These are phyloP conservation scores for Phytophthora pseudosyringae DNA, from an alignment of 352 stramenopile genomes.

Conservation along the genomic window DNA sequence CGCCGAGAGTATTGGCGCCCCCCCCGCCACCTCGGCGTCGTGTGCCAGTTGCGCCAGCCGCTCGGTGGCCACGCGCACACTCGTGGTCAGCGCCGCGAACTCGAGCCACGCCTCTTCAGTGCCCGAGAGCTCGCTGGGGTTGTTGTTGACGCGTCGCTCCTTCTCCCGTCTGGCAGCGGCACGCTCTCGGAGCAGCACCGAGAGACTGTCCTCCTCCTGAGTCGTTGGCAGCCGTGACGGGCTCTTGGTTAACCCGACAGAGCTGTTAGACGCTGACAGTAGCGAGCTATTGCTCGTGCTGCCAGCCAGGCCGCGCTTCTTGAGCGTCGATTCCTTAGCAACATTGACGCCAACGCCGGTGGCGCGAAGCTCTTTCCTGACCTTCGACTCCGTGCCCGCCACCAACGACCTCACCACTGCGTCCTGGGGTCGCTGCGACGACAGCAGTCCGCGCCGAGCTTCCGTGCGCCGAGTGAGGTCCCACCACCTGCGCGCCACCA, in stretches of 20 bases:
- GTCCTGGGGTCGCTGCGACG: slow-evolving; percentile 56
- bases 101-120: slow-evolving; percentile 15
- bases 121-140: not conserved
- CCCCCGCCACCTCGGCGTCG: not conserved
- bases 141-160: slow-evolving; percentile 13
- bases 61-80: slow-evolving; percentile 16
- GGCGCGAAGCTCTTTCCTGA: slow-evolving; percentile 41
- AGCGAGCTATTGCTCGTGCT: slow-evolving; percentile 21
- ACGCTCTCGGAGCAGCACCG: slow-evolving; percentile 27
- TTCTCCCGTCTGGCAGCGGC: slow-evolving; percentile 21
- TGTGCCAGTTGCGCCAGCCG: slow-evolving; percentile 12
- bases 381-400: slow-evolving; percentile 44
- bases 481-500: slow-evolving; percentile 62
- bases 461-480: slow-evolving; percentile 62
- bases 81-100: slow-evolving; percentile 17
- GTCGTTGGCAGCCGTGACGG: slow-evolving; percentile 7
- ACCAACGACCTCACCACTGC: slow-evolving; percentile 54
- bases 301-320: slow-evolving; percentile 17
- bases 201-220: slow-evolving; percentile 37
- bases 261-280: slow-evolving; percentile 8
- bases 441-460: slow-evolving; percentile 51
- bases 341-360: not conserved
- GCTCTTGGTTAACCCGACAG: slow-evolving; percentile 8
- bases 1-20: slow-evolving; percentile 10
- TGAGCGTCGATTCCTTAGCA: not conserved